Base-by-base conservation (phyloP, 2,329 filamentous ascomycete genomes). In the Ceratocystis cacaofunesta region DNA sequence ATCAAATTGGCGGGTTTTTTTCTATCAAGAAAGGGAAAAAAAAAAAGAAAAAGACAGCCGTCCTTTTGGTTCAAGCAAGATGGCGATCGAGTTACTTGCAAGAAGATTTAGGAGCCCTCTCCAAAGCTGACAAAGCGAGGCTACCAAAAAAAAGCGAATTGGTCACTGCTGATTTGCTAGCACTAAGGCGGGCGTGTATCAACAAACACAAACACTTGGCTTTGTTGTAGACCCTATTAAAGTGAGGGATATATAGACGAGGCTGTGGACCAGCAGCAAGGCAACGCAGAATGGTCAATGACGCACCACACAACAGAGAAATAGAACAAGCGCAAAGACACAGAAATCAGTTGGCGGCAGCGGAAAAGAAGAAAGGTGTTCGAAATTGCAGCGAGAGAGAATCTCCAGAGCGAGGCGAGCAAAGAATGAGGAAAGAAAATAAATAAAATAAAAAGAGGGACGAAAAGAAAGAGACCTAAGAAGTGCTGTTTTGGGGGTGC, bases 111-210 rank as follows among this genome's bases (percentile, higher is more conserved):
- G 52, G 10, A 7, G 22, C 3, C 30, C 25, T 57, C 48, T 50
- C 48, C 19, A 50, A 50, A 28, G 52, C 52, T 57, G 52, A 57
- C 52, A 57, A 57, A 57, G 52, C 52, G 22, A 57, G 52, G 52
- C 52, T 57, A 32, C 19, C 52, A 32, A 57, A 57, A 57, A 57
- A 28, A 41, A 32, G 22, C 17, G 15, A 55, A 19, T 55, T 43
- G 36, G 30, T 28, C 22, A 15, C 50, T 22, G 48, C 36, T 64
- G n/a, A 64, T 64, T 57, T 57, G 52, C 22, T 57, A 41, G 52
- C 8, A 30, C 15, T n/a, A 28, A 28, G 52, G 46, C 48, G 5
- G 48, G n/a, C 6, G 7, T 17, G 52, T 57, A 57, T 57, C 52
- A 57, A 57, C 28, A 57, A 57, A 28, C 52, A 17, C 12, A 5